Base-by-base conservation (phyloP, 768 basidiomycete species). In the Tricholoma terreum region DNA sequence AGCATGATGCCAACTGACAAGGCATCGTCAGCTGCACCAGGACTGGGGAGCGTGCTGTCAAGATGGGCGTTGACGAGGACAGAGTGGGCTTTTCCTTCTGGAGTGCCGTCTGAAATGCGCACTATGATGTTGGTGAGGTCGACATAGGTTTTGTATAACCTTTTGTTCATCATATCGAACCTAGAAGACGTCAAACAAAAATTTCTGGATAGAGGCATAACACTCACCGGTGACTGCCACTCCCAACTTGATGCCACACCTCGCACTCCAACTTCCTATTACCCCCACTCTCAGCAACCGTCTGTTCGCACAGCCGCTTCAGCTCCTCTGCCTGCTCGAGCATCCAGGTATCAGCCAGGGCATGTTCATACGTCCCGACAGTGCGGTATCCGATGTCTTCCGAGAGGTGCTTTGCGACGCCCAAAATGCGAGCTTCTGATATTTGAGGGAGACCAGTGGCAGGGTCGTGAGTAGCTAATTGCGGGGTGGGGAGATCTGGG, bases 301-400 rank as follows among this genome's bases (percentile, higher is more conserved):
- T 70, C 49, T 72, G 71, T 45, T 88, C 84, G 67, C 94, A 95
- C 52, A 84, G 71, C 31, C 71, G 69, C 64, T 85, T 76, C 35
- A 95, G 69, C 43, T 76, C 75, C 53, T 85, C 73, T 2, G 88
- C 87, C 64, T 87, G 82, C 46, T 81, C 73, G 19, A 86, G 66
- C 80, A 95, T 85, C 86, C 93, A 98, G 22, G 78, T 73, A 63
- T 97, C 94, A 3, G 89, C 93, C 24, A 84, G 69, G 0, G 90
- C 89, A 73, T 96, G 93, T 69, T 98, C 94, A 31, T 79, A 78
- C 0, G 94, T 94, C 1, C 96, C 96, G 9, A 96, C 91, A 0
- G 91, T 97, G 49, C 96, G 80, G 72, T 86, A 98, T 1, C 94
- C 95, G 46, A 94, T 92, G 5, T 83, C 85, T 67, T 94, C 93